Percentiles rank a stretch among this genome's conserved stretches.
Conservation (phyloP, 345 rosid species). For the Jatropha curcas region DNA sequence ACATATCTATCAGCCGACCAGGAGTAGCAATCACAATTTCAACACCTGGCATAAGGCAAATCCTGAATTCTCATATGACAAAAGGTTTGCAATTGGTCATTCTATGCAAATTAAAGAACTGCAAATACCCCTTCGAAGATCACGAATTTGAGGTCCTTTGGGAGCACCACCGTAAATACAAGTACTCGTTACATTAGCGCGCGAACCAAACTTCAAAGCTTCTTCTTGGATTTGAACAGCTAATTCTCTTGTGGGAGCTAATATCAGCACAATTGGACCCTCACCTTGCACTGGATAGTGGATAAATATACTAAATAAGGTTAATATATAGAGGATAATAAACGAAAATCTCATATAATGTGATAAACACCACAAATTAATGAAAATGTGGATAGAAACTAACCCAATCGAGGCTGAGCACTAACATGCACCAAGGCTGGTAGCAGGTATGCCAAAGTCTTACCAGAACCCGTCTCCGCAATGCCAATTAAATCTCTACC, state of each 20-base stretch:
- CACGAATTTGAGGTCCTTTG: conserved; percentile 96
- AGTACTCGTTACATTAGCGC: conserved; percentile 72
- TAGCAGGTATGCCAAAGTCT: conserved; percentile 89
- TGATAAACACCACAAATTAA: neutral
- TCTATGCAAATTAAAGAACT: neutral
- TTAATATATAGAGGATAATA: conserved; percentile 1
- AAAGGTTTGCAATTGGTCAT: neutral
- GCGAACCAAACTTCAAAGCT: conserved; percentile 65
- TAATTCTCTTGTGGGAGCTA: conserved; percentile 96
- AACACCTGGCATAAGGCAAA: conserved; percentile 60
- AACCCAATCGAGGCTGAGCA: conserved; percentile 92
- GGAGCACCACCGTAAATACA: conserved; percentile 97
- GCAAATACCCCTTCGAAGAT: conserved; percentile 77
- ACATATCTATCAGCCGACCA: conserved; percentile 92
- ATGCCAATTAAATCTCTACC: conserved; percentile 92
- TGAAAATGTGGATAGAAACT: conserved; percentile 21
- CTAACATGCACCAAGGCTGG: conserved; percentile 91
- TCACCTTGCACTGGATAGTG: conserved; percentile 65
- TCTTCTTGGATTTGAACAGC: conserved; percentile 98
- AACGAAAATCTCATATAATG: neutral
- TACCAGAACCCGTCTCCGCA: conserved; percentile 98
- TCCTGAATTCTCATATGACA: neutral
- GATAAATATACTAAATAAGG: conserved; percentile 6
- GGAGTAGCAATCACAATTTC: conserved; percentile 97
- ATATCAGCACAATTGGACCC: conserved; percentile 75